Conservation (phyloP, 441 rosid species). For the Croton setiger region DNA sequence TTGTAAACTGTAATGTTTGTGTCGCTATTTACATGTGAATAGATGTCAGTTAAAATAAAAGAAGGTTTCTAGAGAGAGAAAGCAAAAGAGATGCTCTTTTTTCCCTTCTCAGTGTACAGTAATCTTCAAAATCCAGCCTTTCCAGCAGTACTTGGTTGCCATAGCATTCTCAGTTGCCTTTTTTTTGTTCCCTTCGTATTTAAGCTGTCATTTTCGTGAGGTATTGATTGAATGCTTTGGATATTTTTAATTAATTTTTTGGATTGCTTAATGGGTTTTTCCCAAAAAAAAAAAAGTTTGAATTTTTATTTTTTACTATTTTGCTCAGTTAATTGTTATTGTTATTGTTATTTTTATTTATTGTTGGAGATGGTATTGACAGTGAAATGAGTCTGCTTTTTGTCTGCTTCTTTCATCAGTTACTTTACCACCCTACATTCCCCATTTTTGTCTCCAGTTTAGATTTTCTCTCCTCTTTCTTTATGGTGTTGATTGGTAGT, state of each 20-base stretch:
- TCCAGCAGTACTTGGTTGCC: conserved; percentile 45
- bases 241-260: conserved; percentile 1
- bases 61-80: conserved; percentile 6
- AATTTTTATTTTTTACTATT: background rate
- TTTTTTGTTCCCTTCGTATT: conserved; percentile 16
- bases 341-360: no score
- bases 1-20: background rate
- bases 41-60: conserved; percentile 27
- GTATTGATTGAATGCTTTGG: conserved; percentile 4
- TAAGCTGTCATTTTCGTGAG: conserved; percentile 38
- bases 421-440: conserved; percentile 34
- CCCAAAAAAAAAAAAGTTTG: no score
- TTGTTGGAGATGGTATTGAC: conserved; percentile 26
- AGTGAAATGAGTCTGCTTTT: conserved; percentile 42
- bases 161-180: conserved; percentile 18
- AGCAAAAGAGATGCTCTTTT: conserved; percentile 12
- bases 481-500: conserved; percentile 24
- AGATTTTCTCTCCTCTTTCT: conserved; percentile 14
- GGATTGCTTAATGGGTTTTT: background rate
- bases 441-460: conserved; percentile 38
- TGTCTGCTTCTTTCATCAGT: conserved; percentile 33
- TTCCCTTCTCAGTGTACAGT: conserved; percentile 6
- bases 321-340: no score
- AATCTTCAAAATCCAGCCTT: conserved; percentile 33
- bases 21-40: conserved; percentile 26